Conservation (phyloP, 2,329 filamentous ascomycete genomes). For the Xylaria sp. region DNA sequence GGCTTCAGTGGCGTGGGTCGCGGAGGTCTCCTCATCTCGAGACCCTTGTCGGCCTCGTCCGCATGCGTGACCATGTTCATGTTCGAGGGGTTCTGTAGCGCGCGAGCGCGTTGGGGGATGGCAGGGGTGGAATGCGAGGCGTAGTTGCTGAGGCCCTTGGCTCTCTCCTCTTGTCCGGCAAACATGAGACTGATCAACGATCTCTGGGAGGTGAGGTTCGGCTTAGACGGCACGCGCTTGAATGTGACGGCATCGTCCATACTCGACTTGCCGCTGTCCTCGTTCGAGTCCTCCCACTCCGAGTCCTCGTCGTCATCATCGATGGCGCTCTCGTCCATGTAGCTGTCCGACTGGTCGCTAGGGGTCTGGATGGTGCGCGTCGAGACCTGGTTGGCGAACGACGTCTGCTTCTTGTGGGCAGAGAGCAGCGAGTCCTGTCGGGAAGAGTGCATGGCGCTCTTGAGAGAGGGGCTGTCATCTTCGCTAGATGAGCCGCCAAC, state of each 20-base stretch:
- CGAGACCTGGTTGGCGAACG: conserved; percentile 77
- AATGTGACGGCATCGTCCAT: conserved; percentile 81
- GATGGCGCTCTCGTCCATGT: conserved; percentile 82
- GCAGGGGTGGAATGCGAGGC: conserved; percentile 70
- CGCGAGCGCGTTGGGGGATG: conserved; percentile 65
- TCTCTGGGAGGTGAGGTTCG: conserved; percentile 80
- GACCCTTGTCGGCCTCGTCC: conserved; percentile 62
- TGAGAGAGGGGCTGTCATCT: conserved; percentile 73
- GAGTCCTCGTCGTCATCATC: conserved; percentile 68
- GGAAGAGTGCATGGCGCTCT: conserved; percentile 53
- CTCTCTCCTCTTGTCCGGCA: conserved; percentile 72
- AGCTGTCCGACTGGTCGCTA: conserved; percentile 61
- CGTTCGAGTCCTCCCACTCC: conserved; percentile 69
- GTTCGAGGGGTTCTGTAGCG: conserved; percentile 48
- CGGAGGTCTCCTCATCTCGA: conserved; percentile 65
- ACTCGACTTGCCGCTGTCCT: conserved; percentile 82
- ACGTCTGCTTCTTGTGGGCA: conserved; percentile 72
- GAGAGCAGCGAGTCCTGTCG: conserved; percentile 45
- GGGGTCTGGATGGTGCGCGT: conserved; percentile 66
- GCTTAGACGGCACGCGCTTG: conserved; percentile 85
- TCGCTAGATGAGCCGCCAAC: conserved; percentile 68
- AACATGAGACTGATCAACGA: conserved; percentile 91
- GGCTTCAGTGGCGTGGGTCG: conserved; percentile 53
- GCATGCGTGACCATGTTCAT: conserved; percentile 53
- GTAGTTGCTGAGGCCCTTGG: conserved; percentile 68